phyloP scores from a whole-genome alignment of 1,284 basidiomycete genomes.

The Ustilago hordei region DNA sequence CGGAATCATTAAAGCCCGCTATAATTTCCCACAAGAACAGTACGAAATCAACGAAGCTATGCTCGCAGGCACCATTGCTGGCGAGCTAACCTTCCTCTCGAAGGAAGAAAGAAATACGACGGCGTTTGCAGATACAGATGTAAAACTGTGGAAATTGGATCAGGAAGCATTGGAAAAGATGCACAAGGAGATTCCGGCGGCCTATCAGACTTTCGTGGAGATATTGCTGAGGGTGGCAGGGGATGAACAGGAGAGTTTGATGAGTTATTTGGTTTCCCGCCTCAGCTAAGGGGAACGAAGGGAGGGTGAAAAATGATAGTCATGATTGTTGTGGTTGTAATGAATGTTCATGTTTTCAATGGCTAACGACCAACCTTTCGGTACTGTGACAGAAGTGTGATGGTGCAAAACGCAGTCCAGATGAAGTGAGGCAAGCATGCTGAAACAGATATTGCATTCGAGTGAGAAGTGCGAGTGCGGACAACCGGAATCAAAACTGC shows the following conservation, averaged over 20 bases:
- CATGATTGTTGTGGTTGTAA: not conserved
- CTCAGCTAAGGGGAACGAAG: slow-evolving; percentile 41
- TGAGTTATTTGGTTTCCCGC: slow-evolving; percentile 66
- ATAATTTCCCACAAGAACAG: slow-evolving; percentile 66
- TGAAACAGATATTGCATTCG: not conserved
- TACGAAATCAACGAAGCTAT: slow-evolving; percentile 68
- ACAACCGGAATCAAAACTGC: not conserved
- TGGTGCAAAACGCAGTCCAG: not conserved
- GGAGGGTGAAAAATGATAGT: not conserved
- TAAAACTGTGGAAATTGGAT: slow-evolving; percentile 63
- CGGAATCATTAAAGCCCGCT: slow-evolving; percentile 66
- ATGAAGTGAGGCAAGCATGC: not conserved
- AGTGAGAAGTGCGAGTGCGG: not conserved
- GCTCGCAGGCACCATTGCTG: slow-evolving; percentile 68
- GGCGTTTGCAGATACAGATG: slow-evolving; percentile 63
- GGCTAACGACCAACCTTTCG: not conserved
- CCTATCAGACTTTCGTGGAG: slow-evolving; percentile 54
- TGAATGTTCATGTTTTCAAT: not conserved
- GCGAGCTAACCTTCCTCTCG: slow-evolving; percentile 65
- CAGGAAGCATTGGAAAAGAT: slow-evolving; percentile 35
- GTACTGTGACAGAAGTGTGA: not conserved
- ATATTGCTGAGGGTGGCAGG: slow-evolving; percentile 61
- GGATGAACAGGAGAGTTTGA: slow-evolving; percentile 66
- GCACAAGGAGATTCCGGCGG: slow-evolving; percentile 29
- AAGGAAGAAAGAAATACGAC: slow-evolving; percentile 61